Evolutionary conservation across 2,329 filamentous ascomycete species (phyloP), one percentile per base, ranked within the genome.

Genomic region (Pseudogymnoascus sp.): DNA sequence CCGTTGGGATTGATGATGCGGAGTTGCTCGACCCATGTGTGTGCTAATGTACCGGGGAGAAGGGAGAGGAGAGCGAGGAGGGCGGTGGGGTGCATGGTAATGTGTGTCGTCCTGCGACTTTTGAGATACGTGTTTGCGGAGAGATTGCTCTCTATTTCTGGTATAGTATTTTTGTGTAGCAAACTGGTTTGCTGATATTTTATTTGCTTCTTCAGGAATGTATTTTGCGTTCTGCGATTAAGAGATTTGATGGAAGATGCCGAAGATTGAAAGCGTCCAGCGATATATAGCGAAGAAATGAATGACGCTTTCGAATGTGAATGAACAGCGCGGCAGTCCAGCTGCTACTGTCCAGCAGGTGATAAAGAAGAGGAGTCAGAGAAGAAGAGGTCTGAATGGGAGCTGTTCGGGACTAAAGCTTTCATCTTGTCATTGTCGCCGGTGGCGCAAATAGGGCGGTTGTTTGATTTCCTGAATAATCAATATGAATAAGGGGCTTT

Each of bases 11-110:
- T 82, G 72, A 96, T 85, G 63, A 85, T 83, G 65, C 79, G 83
- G 58, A 92, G 78, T 69, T 86, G 80, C 74, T 96, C 91, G 58
- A 92, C 81, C 91, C 91, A 96, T 18, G 85, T 87, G 75, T 96
- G 92, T 38, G 83, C 85, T 14, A n/a, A 3, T 39, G n/a, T 39
- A 9, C 33, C 57, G 6, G 57, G 57, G 18, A 58, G 57, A 16
- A 58, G 37, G 18, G 37, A 16, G 33, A 58, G 35, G 3, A 39
- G 37, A 11, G 57, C 35, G 18, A 58, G 14, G n/a, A 58, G 12
- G 18, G 25, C n/a, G 57, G 57, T 38, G 4, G 37, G n/a, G 9
- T 39, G 12, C 57, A 58, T 58, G 11, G 18, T 38, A 7, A 16
- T 54, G 28, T 11, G 5, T 54, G 47, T 54, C 47, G 28, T 18